Evolutionary conservation across 352 stramenopile species (phyloP), one percentile per base, ranked within the genome.

Genomic region (Nothophytophthora sp.): DNA sequence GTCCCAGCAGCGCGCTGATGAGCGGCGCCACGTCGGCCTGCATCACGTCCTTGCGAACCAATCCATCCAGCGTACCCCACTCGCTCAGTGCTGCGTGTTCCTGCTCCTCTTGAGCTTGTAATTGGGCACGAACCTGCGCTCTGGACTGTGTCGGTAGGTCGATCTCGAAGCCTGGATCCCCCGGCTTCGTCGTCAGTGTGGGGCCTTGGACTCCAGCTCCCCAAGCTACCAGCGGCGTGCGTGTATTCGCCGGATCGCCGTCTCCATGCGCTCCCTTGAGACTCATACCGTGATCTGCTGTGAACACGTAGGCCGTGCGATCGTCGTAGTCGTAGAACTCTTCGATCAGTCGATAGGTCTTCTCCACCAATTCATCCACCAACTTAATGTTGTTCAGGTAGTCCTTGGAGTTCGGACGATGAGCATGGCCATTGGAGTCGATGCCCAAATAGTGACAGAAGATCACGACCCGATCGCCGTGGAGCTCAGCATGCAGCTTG

Each of bases 401-500:
- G 36, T 93, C 75, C 23, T 57, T 63, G 11, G 85, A 90, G 33
- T 82, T 70, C 2, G 85, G 85, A 20, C 85, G 82, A 69, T 92
- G 78, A 16, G 81, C 82, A 49, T 95, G 85, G 29, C 85, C 85
- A 63, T 95, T 95, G 22, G 82, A 89, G 55, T 95, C 85, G 45
- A 93, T 91, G 39, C 85, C 85, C 19, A 95, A 69, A 43, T 89
- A 87, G 36, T 93, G 85, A 36, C 79, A 88, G 52, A 95, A 95
- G 25, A 93, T 68, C 19, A 95, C 42, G 8, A 92, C 64, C 27
- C 79, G 61, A 16, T 70, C 49, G 0, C 30, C 34, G 28, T 72
- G 64, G 1, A 95, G 37, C 27, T 79, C 32, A 10, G 47, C 44
- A 16, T 60, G 37, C 23, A 90, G 39, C 41, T 64, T 60, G 1